Evolutionary conservation across 352 stramenopile species (phyloP), one percentile per base, ranked within the genome.

Genomic region (Pythium coloratum): DNA sequence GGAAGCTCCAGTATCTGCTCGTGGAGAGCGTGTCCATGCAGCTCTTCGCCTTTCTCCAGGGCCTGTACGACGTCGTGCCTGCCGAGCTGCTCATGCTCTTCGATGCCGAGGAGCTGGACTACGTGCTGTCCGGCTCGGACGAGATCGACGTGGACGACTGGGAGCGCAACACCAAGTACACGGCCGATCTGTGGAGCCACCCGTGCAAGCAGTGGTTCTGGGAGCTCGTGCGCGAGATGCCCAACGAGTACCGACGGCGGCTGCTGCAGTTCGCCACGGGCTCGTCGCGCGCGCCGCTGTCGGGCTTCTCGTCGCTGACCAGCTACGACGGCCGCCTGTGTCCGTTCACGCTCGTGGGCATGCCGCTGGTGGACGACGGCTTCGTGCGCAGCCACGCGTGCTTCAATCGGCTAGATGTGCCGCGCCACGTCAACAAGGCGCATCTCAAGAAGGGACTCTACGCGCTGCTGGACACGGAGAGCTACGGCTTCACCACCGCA

Each of bases 51-150:
- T 86, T 90, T 51, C 66, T 99, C 33, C 92, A 87, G 57, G 97
- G 96, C 26, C 89, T 99, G 55, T 99, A 98, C 75, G 93, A 99
- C 62, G 90, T 99, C 24, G 91, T 99, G 66, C 96, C 97, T 2
- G 88, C 94, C 36, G 81, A 96, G n/a, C 82, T 98, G 54, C 71
- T 99, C 33, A 90, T 97, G 55, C 78, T 98, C 1, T 99, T 99
- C 76, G 96, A 99, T 71, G 96, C 96, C 51, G 96, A 99, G 78
- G 96, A 99, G 77, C 81, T 99, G 6, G 97, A 99, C 71, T 86
- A 99, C 59, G 63, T 99, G 30, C 86, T 99, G 61, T 99, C 95
- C 56, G 97, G 97, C 16, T 84, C 98, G 46, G 94, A 97, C 8
- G 85, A 94, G 73, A 98, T 99, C 66, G 91, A 98, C 55, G 95